Evolutionary conservation across 169 alveolate genomes (phyloP).

Genomic region (Plasmodium cynomolgi): DNA sequence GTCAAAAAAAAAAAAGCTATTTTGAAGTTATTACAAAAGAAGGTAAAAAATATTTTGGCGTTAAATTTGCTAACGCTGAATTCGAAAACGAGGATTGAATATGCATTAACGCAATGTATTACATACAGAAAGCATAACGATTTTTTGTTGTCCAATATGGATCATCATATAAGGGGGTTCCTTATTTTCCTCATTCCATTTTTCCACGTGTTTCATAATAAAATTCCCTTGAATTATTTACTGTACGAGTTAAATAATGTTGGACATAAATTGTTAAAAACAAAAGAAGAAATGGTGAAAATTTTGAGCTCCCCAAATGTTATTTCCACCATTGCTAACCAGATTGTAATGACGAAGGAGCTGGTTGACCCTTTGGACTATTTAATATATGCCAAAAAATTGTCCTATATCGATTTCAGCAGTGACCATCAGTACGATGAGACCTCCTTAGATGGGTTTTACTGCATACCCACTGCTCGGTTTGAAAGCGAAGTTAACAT

Average conservation of each 20-base stretch:
- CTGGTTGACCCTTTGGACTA: slow-evolving; percentile 15
- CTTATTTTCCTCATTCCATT: slow-evolving; percentile 44
- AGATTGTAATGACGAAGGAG: neutral
- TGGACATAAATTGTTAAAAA: slow-evolving; percentile 22
- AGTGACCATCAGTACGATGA: slow-evolving; percentile 48
- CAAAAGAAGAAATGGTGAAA: slow-evolving; percentile 49
- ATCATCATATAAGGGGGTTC: slow-evolving; percentile 59
- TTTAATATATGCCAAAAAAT: slow-evolving; percentile 39
- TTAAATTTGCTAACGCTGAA: slow-evolving; percentile 39
- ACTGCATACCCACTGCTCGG: slow-evolving; percentile 31
- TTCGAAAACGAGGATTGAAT: slow-evolving; percentile 49
- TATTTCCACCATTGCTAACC: slow-evolving; percentile 6
- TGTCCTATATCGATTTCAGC: slow-evolving; percentile 38
- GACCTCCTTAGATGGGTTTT: slow-evolving; percentile 40
- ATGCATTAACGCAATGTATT: slow-evolving; percentile 43
- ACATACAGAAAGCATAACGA: slow-evolving; percentile 44
- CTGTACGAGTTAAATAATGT: slow-evolving; percentile 2
- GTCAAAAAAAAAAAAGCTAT: slow-evolving; percentile 11
- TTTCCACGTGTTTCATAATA: slow-evolving; percentile 42
- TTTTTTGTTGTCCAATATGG: slow-evolving; percentile 47
- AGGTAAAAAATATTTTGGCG: slow-evolving; percentile 28
- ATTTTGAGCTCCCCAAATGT: slow-evolving; percentile 15
- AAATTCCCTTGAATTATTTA: slow-evolving; percentile 59
- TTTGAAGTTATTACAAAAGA: slow-evolving; percentile 21
- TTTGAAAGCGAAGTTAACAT: slow-evolving; percentile 46